These are phyloP conservation scores for Chaetomiaceae sp. DNA, from an alignment of 2,329 filamentous ascomycete genomes.

Conservation along the genomic window DNA sequence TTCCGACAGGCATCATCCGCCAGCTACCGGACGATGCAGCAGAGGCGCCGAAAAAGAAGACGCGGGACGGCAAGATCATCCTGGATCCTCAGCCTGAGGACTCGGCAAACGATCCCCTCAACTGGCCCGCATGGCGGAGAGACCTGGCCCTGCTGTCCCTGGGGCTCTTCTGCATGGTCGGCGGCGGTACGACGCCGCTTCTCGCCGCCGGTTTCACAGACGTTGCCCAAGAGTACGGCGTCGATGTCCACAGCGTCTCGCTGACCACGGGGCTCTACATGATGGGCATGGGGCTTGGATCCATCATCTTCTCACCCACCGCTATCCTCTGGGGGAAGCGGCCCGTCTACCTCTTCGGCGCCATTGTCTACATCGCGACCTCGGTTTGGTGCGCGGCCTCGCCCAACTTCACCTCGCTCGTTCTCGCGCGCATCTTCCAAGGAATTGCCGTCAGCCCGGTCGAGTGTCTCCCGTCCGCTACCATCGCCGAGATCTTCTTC, in stretches of 20 bases:
- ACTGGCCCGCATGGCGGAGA: constrained; percentile 80
- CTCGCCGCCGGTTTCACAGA: constrained; percentile 85
- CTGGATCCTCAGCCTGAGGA: constrained; percentile 91
- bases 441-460: constrained; percentile 85
- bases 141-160: constrained; percentile 76
- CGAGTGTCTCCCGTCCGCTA: constrained; percentile 88
- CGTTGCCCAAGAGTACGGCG: constrained; percentile 61
- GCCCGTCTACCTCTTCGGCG: constrained; percentile 77
- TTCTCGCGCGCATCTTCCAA: constrained; percentile 79
- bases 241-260: constrained; percentile 69
- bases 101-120: constrained; percentile 83
- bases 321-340: constrained; percentile 89
- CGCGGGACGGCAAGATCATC: constrained; percentile 76
- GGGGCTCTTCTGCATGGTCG: constrained; percentile 89
- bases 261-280: constrained; percentile 91
- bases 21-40: constrained; percentile 29
- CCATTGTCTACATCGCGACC: constrained; percentile 71
- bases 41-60: constrained; percentile 62
- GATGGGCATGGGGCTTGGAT: constrained; percentile 85
- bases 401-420: constrained; percentile 71
- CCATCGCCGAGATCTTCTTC: constrained; percentile 95
- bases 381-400: constrained; percentile 84
- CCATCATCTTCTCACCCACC: constrained; percentile 79
- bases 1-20: constrained; percentile 43
- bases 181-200: constrained; percentile 86